These are phyloP conservation scores for Colletotrichum lini DNA, from an alignment of 2,329 filamentous ascomycete genomes.

Conservation along the genomic window DNA sequence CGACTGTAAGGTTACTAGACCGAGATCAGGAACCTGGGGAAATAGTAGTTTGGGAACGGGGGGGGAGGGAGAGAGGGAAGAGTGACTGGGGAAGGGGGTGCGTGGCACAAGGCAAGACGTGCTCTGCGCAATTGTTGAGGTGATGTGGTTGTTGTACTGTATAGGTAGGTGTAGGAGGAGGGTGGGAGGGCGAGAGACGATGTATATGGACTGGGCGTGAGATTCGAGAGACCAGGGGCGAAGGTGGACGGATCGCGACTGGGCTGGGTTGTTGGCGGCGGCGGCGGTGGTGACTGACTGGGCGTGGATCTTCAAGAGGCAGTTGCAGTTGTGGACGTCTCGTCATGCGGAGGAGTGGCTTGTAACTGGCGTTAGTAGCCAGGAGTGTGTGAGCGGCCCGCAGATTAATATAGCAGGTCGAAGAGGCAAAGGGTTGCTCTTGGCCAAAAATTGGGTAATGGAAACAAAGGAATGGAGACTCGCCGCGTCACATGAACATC, in stretches of 20 bases:
- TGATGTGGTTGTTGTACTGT: constrained; percentile 23
- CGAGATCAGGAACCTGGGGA: constrained; percentile 39
- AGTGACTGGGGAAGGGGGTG: constrained; percentile 45
- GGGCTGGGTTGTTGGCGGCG: background rate
- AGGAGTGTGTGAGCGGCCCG: constrained; percentile 40
- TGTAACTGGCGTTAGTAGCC: constrained; percentile 22
- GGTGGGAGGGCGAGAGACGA: constrained; percentile 4
- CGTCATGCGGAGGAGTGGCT: constrained; percentile 27
- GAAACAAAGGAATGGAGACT: constrained; percentile 60
- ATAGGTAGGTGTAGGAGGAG: background rate
- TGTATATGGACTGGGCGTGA: constrained; percentile 13
- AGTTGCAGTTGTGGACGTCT: constrained; percentile 23
- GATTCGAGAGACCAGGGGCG: constrained; percentile 24
- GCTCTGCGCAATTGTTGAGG: constrained; percentile 43
- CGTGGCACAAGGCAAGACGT: constrained; percentile 42
- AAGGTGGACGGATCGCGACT: constrained; percentile 19
- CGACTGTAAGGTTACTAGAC: constrained; percentile 44
- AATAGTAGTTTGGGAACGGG: constrained; percentile 3
- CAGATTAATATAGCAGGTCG: constrained; percentile 42
- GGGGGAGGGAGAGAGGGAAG: constrained; percentile 7
- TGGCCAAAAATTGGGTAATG: constrained; percentile 62
- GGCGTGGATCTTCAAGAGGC: constrained; percentile 25
- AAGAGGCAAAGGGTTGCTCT: constrained; percentile 42
- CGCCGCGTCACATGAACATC: constrained; percentile 54
- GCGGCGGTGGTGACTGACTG: background rate